Conservation (phyloP, 179 eudicot genomes). For the Silene coronaria region DNA sequence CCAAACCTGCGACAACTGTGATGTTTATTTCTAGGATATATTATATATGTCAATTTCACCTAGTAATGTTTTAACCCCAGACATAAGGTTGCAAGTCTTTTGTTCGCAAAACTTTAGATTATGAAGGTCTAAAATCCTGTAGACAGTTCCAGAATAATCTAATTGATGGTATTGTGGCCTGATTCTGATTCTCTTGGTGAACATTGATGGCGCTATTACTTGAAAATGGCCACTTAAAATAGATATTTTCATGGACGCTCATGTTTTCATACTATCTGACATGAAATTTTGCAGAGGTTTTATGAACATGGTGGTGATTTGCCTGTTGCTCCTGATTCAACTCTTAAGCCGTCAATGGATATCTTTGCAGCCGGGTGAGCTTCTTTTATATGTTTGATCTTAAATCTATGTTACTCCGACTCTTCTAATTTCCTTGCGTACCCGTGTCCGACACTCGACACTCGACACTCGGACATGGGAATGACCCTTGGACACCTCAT, state of each 20-base stretch:
- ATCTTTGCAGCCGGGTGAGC: slow-evolving; percentile 94
- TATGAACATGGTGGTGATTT: slow-evolving; percentile 93
- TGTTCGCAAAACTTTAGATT: background rate
- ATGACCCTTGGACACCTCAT: too few relatives aligned
- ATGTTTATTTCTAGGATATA: background rate
- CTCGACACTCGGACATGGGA: too few relatives aligned
- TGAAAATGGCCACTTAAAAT: background rate
- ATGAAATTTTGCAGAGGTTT: slow-evolving; percentile 61
- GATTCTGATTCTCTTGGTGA: background rate
- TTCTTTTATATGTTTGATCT: slow-evolving; percentile 14
- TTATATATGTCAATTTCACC: background rate
- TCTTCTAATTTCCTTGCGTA: too few relatives aligned
- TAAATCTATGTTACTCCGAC: too few relatives aligned
- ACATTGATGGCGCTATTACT: background rate
- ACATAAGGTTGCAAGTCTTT: background rate
- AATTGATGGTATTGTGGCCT: background rate
- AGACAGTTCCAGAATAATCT: background rate
- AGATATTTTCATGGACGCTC: background rate
- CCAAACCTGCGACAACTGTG: background rate
- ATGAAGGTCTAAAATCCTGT: background rate
- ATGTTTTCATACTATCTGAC: background rate
- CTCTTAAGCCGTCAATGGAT: slow-evolving; percentile 86
- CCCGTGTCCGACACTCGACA: too few relatives aligned
- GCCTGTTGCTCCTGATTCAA: slow-evolving; percentile 74
- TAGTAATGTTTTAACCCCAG: background rate